Percentiles rank a stretch among this genome's conserved stretches.
Evolutionary conservation across 228 moss, liverwort and hornwort species (phyloP).

Genomic region (Sphagnum magellanicum): DNA sequence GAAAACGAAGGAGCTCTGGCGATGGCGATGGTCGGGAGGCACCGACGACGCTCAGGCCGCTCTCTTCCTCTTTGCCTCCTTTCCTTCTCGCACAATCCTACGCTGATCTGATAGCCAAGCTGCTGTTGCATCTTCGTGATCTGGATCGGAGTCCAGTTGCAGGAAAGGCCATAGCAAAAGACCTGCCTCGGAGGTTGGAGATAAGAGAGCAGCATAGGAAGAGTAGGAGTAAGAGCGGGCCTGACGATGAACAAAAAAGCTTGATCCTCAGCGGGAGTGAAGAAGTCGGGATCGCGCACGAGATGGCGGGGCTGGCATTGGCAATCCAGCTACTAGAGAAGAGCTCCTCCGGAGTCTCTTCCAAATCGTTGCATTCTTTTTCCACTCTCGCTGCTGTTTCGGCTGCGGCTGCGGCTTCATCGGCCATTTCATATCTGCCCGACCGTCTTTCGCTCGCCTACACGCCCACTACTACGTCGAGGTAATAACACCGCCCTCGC

Average conservation of each 20-base stretch:
- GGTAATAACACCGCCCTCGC: constrained; percentile 14
- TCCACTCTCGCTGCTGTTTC: constrained; percentile 70
- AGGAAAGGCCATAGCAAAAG: too few relatives aligned
- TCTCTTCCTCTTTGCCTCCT: too few relatives aligned
- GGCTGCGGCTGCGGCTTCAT: constrained; percentile 70
- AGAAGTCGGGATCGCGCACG: not conserved
- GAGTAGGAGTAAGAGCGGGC: not conserved
- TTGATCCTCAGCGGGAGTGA: not conserved
- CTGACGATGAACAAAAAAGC: not conserved
- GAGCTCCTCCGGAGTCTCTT: constrained; percentile 3
- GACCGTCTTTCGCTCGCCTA: constrained; percentile 21
- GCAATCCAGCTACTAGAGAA: constrained; percentile 74
- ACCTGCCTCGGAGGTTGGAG: too few relatives aligned
- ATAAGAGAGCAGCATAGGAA: too few relatives aligned
- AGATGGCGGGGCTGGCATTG: constrained; percentile 78
- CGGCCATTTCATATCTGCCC: constrained; percentile 66
- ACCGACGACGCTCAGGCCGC: too few relatives aligned
- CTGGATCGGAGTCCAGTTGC: too few relatives aligned
- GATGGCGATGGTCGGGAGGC: too few relatives aligned
- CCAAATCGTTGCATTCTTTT: constrained; percentile 76
- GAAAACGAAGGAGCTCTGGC: too few relatives aligned
- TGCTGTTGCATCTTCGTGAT: too few relatives aligned
- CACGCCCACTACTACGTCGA: constrained; percentile 12
- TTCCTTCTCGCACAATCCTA: too few relatives aligned
- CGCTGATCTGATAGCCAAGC: too few relatives aligned